phyloP scores from a whole-genome alignment of 768 basidiomycete species.

The Hericium erinaceus region DNA sequence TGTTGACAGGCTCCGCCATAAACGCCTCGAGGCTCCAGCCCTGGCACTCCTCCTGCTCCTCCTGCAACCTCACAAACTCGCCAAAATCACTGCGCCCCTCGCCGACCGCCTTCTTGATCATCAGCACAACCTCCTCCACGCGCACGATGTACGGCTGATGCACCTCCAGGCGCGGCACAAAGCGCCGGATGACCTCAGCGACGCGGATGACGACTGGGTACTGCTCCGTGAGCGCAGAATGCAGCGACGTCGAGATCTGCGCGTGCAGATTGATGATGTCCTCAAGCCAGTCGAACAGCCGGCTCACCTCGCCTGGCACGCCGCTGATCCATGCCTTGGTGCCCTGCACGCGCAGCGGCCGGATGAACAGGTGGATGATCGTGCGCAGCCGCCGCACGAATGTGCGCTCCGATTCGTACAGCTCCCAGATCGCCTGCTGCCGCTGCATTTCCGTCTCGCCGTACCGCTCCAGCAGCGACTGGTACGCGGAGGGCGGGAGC shows the following conservation, averaged over 20 bases:
- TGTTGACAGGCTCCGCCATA: constrained; percentile 65
- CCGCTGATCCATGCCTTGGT: constrained; percentile 73
- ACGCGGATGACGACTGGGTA: constrained; percentile 40
- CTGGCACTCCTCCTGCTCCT: constrained; percentile 40
- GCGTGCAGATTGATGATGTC: constrained; percentile 75
- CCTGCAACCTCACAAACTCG: constrained; percentile 71
- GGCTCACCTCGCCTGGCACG: constrained; percentile 58
- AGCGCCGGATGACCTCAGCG: constrained; percentile 48
- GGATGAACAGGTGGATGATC: constrained; percentile 64
- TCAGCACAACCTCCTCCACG: constrained; percentile 48
- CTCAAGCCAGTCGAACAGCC: constrained; percentile 82
- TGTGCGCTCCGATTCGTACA: constrained; percentile 56
- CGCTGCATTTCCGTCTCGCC: constrained; percentile 48
- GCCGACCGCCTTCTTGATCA: constrained; percentile 39
- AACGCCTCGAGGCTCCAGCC: constrained; percentile 60
- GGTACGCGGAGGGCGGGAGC: constrained; percentile 20
- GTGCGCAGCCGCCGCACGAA: constrained; percentile 60
- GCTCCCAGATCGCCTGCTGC: constrained; percentile 59
- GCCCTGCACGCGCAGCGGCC: constrained; percentile 66
- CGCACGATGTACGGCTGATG: constrained; percentile 83
- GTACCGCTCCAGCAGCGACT: constrained; percentile 27
- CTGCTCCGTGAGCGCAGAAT: constrained; percentile 30
- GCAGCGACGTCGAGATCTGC: constrained; percentile 45
- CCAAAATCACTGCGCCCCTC: constrained; percentile 66
- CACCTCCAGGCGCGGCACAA: constrained; percentile 63